phyloP scores from a whole-genome alignment of 768 basidiomycete species.

The Hericium erinaceus region DNA sequence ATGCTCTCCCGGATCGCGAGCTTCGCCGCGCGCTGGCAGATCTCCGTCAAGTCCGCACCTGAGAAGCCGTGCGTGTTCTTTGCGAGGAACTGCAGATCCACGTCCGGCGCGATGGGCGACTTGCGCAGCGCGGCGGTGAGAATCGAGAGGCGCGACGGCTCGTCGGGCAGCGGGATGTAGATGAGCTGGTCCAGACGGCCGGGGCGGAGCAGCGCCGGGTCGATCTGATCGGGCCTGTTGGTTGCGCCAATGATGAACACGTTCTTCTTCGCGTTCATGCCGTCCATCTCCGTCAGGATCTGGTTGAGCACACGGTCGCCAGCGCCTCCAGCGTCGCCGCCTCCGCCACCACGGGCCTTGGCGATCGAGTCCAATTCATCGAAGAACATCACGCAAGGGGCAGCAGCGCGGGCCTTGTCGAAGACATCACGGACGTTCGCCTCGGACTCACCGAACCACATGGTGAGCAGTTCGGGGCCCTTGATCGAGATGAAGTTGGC shows the following conservation, averaged over 20 bases:
- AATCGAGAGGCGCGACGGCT: conserved; percentile 83
- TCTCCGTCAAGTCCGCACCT: conserved; percentile 99
- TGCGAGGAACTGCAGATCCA: conserved; percentile 80
- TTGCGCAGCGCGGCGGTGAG: conserved; percentile 88
- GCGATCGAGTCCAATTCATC: conserved; percentile 99
- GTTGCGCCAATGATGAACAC: conserved; percentile 98
- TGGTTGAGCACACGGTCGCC: conserved; percentile 97
- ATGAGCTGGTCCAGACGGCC: conserved; percentile 99
- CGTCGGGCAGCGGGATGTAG: conserved; percentile 97
- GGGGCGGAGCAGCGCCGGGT: conserved; percentile 86
- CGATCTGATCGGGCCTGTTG: conserved; percentile 94
- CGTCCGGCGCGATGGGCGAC: conserved; percentile 74
- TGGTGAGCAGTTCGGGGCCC: conserved; percentile 96
- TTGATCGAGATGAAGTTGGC: conserved; percentile 99
- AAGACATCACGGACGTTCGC: conserved; percentile 99
- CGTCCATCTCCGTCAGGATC: conserved; percentile 97
- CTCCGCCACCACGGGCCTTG: conserved; percentile 82
- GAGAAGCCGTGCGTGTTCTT: conserved; percentile 96
- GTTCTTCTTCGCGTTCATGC: conserved; percentile 98
- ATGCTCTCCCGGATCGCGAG: conserved; percentile 93
- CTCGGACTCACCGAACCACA: conserved; percentile 99
- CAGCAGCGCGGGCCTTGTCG: conserved; percentile 98
- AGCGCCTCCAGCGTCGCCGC: conserved; percentile 91
- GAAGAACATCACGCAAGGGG: conserved; percentile 99
- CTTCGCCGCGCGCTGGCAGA: conserved; percentile 96